Evolutionary conservation across 2,329 filamentous ascomycete species (phyloP), one percentile per base, ranked within the genome.

Genomic region (Trichoderma oligosporum): DNA sequence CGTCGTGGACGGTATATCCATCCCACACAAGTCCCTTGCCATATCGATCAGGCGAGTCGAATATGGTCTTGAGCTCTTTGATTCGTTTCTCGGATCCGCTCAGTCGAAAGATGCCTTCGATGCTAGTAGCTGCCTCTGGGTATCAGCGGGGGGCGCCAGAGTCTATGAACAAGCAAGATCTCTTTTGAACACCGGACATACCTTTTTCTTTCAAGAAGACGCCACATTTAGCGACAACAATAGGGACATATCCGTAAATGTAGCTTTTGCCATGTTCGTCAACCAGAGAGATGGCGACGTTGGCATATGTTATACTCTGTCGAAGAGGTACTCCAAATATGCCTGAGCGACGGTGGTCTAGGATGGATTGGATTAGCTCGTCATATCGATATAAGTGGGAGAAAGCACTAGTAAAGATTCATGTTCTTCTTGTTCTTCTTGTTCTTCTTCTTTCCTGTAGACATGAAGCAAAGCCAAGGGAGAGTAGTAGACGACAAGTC

Each of bases 151-250:
- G 5, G 20, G 16, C n/a, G n/a, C 16, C 18, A 24, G 6, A 11
- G 16, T 5, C 12, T 33, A 29, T 8, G 42, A 22, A n/a, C n/a
- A n/a, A n/a, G n/a, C 22, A 18, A 29, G 14, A 7, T 31, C 38
- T 18, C 16, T 16, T 12, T 22, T 45, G n/a, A 38, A 46, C 33
- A 16, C 22, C 57, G 59, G 39, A 75, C 82, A 63, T 73, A 97
- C 94, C 94, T 83, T 96, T 97, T 73, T 99, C 94, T 74, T 99
- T 99, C 63, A 99, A 73, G 65, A 92, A 99, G 4, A 99, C 92
- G 61, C 94, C 94, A 71, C 94, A 97, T 73, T 99, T 99, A 33
- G 94, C 94, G 54, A 99, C 93, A 41, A 99, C 93, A 63, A 99
- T 97, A 16, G 94, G 94, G 7, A 99, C 93, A 68, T 97, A 97